Evolutionary conservation across 2,329 filamentous ascomycete genomes (phyloP).

Genomic region (Podosphaera xanthii): DNA sequence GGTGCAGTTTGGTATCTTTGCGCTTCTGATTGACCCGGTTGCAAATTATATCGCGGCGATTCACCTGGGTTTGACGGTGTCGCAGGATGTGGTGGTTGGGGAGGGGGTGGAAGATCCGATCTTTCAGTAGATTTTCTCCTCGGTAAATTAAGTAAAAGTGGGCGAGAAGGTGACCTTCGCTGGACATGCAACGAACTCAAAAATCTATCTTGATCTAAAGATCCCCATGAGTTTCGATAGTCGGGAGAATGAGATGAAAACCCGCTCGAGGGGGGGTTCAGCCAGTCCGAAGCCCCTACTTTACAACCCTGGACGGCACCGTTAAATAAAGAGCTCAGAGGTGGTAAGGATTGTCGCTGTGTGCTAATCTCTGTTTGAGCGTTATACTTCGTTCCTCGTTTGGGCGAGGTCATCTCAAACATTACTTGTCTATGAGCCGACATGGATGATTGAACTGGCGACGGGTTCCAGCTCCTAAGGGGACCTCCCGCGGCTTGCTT

Average conservation of each 20-base stretch:
- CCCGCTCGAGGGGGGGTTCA: constrained; percentile 9
- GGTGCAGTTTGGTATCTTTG: constrained; percentile 6
- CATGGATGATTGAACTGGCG: constrained; percentile 8
- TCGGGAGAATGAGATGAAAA: constrained; percentile 12
- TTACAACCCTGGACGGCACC: constrained; percentile 8
- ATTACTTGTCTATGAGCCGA: constrained; percentile 6
- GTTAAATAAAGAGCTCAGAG: constrained; percentile 16
- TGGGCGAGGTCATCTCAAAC: constrained; percentile 5
- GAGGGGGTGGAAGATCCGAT: constrained; percentile 10
- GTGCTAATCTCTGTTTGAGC: constrained; percentile 5
- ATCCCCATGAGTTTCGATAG: constrained; percentile 11
- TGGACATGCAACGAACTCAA: constrained; percentile 12
- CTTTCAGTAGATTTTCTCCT: constrained; percentile 11
- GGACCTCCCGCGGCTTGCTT: neutral
- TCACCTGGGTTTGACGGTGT: constrained; percentile 7
- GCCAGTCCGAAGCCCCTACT: constrained; percentile 14
- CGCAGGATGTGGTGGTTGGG: constrained; percentile 6
- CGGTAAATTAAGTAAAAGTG: constrained; percentile 8
- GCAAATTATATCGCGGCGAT: constrained; percentile 13
- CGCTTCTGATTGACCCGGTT: constrained; percentile 5
- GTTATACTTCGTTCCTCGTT: constrained; percentile 10
- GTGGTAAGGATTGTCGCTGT: constrained; percentile 14
- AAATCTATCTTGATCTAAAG: constrained; percentile 9
- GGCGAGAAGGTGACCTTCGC: constrained; percentile 7
- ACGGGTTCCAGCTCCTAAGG: neutral